phyloP scores from a whole-genome alignment of 2,329 filamentous ascomycete genomes.

The Coniochaeta sp. region DNA sequence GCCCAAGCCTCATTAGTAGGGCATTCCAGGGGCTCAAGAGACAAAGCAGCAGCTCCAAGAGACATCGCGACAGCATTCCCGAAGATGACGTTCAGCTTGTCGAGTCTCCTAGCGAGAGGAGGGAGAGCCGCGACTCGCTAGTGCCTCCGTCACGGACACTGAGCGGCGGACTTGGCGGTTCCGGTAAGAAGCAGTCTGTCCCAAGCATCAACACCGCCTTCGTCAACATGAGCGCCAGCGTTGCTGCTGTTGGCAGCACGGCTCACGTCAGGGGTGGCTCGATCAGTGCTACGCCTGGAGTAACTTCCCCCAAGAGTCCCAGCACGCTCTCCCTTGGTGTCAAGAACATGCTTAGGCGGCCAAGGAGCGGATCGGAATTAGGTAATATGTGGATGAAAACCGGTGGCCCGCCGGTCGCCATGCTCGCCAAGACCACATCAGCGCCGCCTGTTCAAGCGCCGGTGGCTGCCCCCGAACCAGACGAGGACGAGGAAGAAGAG shows the following conservation, averaged over 20 bases:
- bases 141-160: conserved; percentile 42
- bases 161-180: conserved; percentile 32
- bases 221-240: conserved; percentile 44
- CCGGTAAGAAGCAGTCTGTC: conserved; percentile 34
- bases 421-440: conserved; percentile 27
- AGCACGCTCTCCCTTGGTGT: conserved; percentile 36
- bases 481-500: conserved; percentile 41
- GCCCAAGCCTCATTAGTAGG: conserved; percentile 47
- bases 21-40: conserved; percentile 42
- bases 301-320: conserved; percentile 47
- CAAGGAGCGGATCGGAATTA: conserved; percentile 47
- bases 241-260: conserved; percentile 47
- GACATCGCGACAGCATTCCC: conserved; percentile 30
- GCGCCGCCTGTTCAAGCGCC: conserved; percentile 3
- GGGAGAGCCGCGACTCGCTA: conserved; percentile 39
- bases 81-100: background rate
- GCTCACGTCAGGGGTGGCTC: conserved; percentile 51
- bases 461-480: conserved; percentile 16
- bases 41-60: conserved; percentile 41
- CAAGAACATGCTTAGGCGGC: conserved; percentile 43
- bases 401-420: conserved; percentile 47
- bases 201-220: conserved; percentile 55
- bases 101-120: conserved; percentile 22
- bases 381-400: conserved; percentile 43
- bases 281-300: conserved; percentile 42